Evolutionary conservation across 768 basidiomycete genomes (phyloP).

Genomic region (Leccinum boreale): DNA sequence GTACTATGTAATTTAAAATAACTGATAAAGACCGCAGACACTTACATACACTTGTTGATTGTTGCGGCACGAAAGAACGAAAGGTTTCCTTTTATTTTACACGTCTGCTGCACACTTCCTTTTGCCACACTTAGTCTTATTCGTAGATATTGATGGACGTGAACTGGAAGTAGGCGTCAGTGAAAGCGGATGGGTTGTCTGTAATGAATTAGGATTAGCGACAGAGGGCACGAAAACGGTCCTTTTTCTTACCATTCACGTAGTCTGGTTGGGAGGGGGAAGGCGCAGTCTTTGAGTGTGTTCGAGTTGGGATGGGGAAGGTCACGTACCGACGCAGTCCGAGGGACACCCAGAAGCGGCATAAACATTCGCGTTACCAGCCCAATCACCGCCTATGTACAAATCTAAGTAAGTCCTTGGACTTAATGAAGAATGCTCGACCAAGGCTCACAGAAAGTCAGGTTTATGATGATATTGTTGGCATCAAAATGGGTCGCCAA

Average conservation of each 20-base stretch:
- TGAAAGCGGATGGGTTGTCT: constrained; percentile 40
- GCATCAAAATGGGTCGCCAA: constrained; percentile 34
- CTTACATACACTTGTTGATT: neutral
- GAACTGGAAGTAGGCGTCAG: constrained; percentile 41
- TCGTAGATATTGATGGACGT: constrained; percentile 37
- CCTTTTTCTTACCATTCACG: constrained; percentile 21
- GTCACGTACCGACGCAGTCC: constrained; percentile 24
- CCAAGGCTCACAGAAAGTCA: constrained; percentile 29
- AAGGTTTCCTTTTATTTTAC: neutral
- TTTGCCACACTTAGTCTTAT: neutral
- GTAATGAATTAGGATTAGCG: neutral
- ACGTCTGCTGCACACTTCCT: neutral
- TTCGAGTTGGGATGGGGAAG: neutral
- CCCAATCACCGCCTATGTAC: constrained; percentile 29
- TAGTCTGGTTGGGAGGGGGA: constrained; percentile 16
- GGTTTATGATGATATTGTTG: constrained; percentile 34
- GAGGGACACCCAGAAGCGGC: constrained; percentile 31
- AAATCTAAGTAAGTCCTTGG: neutral
- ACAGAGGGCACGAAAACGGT: neutral
- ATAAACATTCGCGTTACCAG: constrained; percentile 26
- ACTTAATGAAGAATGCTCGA: neutral
- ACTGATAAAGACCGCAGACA: neutral
- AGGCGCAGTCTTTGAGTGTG: neutral
- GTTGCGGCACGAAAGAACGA: neutral
- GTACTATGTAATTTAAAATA: neutral